A percentile compares a stretch with the other conserved stretches of the same genome.
phyloP scores from a whole-genome alignment of 331 rosid genomes.

The Acacia concinna region DNA sequence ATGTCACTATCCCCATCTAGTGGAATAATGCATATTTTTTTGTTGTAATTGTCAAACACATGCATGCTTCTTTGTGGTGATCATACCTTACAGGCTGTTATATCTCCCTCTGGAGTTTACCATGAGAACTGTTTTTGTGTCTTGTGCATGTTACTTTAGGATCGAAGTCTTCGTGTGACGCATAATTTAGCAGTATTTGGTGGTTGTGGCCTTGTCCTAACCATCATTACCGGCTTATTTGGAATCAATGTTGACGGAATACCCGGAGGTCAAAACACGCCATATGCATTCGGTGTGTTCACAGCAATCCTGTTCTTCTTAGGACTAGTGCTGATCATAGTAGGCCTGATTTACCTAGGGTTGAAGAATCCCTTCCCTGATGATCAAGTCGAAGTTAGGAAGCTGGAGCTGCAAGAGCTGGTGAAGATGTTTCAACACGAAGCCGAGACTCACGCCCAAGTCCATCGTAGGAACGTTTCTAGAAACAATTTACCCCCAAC shows the following conservation, averaged over 20 bases:
- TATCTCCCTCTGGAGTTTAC: conserved; percentile 15
- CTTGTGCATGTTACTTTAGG: conserved; percentile 45
- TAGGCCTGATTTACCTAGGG: conserved; percentile 75
- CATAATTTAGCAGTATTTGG: conserved; percentile 86
- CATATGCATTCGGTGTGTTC: conserved; percentile 85
- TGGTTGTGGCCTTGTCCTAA: conserved; percentile 81
- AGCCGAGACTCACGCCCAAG: conserved; percentile 90
- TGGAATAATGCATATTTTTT: too few species aligned
- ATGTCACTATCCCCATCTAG: too few species aligned
- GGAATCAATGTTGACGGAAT: conserved; percentile 98
- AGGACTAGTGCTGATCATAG: conserved; percentile 52
- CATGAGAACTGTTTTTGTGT: conserved; percentile 23
- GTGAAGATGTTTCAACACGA: conserved; percentile 92
- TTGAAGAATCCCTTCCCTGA: conserved; percentile 58
- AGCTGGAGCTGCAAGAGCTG: conserved; percentile 69
- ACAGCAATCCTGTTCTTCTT: conserved; percentile 55
- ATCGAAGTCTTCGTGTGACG: conserved; percentile 84
- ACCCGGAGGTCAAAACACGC: conserved; percentile 63
- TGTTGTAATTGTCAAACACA: too few species aligned
- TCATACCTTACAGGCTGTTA: not conserved
- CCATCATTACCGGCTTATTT: conserved; percentile 80
- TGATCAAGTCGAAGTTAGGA: conserved; percentile 71
- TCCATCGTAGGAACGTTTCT: conserved; percentile 43
- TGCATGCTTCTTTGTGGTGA: not conserved
- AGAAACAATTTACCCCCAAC: conserved; percentile 76